Base-by-base conservation (phyloP, 345 rosid species). In the Populus pruinosa region DNA sequence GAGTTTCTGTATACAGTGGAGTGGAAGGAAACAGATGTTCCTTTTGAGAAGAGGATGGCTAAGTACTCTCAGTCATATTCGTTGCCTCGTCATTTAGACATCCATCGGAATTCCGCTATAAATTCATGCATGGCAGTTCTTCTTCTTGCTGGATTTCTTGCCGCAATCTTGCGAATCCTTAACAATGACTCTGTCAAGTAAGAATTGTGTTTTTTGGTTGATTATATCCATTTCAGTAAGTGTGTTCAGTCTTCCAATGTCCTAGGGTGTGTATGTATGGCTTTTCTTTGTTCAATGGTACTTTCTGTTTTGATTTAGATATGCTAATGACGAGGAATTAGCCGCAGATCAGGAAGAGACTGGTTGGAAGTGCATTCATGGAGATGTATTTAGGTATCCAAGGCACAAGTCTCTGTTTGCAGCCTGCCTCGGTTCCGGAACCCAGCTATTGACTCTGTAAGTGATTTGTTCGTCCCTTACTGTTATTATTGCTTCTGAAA, bases 311-410 rank as follows among this genome's bases (percentile, higher is more conserved):
- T n/a, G 8, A 16, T 27, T 39, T 9, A 76, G 83, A 21, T 81
- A 81, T 72, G 80, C 80, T 20, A 77, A 81, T 72, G 83, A 81
- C 67, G 83, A 81, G 74, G 83, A 81, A 67, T 41, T 70, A 39
- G 76, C 80, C 56, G 83, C 67, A n/a, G 80, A 81, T 47, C 83
- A 76, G 72, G 83, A 81, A 61, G 83, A 81, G 80, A 76, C 83
- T 21, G 83, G 83, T 47, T 81, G 83, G 83, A 81, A 81, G 50
- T 81, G 77, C 70, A 81, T 81, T 5, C 83, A 81, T 36, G 83
- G 83, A 6, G 83, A 81, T 47, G 75, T 81, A 33, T 81, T 81
- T 67, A 76, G 83, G 66, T 76, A 72, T 23, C 83, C 83, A 25
- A 77, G 67, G 63, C 68, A 72, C 77, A 81, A 81, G 44, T 81